Evolutionary conservation across 768 basidiomycete species (phyloP), one percentile per base, ranked within the genome.

Genomic region (Rhizopogon rudus): DNA sequence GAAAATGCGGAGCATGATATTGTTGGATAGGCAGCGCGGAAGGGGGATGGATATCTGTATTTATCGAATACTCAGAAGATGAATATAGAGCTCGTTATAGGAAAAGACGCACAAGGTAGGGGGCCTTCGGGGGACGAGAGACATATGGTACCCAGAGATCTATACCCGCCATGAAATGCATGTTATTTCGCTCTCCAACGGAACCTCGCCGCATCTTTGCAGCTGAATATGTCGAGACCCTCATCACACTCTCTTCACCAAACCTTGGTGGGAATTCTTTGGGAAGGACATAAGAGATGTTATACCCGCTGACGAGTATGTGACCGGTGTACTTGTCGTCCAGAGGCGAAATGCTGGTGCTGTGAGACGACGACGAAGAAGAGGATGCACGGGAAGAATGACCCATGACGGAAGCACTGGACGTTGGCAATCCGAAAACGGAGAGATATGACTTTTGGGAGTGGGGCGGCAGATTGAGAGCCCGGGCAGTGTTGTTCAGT

Each of bases 81-180:
- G n/a, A 53, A 22, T 59, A 65, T 60, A 56, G 20, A 12, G 20
- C 5, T 40, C 29, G 10, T 37, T 51, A 51, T 17, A 53, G 40
- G 6, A 41, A 16, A 0, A 5, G 5, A 71, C 81, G 41, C 60
- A 89, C 89, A 59, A 90, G 71, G 70, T 81, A 92, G n/a, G 90
- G 90, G 33, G 82, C 82, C 56, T 80, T 77, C 12, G 88, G 87
- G 42, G 90, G 90, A 50, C 73, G 77, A 5, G 81, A 81, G 20
- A 81, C 65, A 55, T 81, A 88, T 6, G 90, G 90, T 22, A 87
- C 78, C 79, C 82, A 83, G 69, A 92, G 77, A 57, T 89, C 87
- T 50, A 92, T 79, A 3, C 84, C 90, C 13, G 85, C 90, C 86
- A 92, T 87, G 67, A 91, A 91, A 44, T 90, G 85, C 45, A 81